Conservation (phyloP, 352 stramenopile genomes). For the Pythium sukuiense region DNA sequence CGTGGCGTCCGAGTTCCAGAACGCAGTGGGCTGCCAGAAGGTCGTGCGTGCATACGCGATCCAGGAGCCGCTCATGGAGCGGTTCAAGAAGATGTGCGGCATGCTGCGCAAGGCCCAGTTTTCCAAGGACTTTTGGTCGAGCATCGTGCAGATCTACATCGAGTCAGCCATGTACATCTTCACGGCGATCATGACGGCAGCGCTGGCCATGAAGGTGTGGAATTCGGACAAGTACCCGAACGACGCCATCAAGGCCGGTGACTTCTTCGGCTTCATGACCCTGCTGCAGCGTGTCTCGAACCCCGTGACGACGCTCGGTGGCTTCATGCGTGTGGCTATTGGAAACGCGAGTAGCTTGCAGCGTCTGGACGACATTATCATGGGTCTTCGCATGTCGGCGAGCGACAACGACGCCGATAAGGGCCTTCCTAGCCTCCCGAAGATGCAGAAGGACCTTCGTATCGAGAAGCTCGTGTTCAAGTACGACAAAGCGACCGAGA, state of each 20-base stretch:
- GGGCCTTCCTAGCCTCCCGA: slow-evolving; percentile 67
- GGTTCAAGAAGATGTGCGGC: slow-evolving; percentile 67
- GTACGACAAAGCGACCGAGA: slow-evolving; percentile 84
- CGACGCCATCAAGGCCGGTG: slow-evolving; percentile 58
- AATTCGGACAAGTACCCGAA: slow-evolving; percentile 29
- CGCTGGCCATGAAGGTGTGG: slow-evolving; percentile 85
- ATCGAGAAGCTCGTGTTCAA: slow-evolving; percentile 85
- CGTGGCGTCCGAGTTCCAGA: slow-evolving; percentile 86
- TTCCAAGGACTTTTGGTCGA: slow-evolving; percentile 89
- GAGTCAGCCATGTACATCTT: slow-evolving; percentile 91
- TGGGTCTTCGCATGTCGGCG: slow-evolving; percentile 46
- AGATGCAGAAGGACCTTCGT: slow-evolving; percentile 82
- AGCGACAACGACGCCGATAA: slow-evolving; percentile 41
- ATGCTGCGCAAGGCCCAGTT: slow-evolving; percentile 83
- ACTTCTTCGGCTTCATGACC: slow-evolving; percentile 87
- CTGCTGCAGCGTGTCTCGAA: slow-evolving; percentile 78
- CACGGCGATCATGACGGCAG: slow-evolving; percentile 83
- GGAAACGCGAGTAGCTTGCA: slow-evolving; percentile 86
- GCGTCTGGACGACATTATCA: slow-evolving; percentile 84
- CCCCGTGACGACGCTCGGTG: slow-evolving; percentile 78
- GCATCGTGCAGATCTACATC: slow-evolving; percentile 90
- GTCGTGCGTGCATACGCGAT: slow-evolving; percentile 86
- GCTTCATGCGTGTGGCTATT: slow-evolving; percentile 90
- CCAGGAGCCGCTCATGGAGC: slow-evolving; percentile 71
- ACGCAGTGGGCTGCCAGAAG: slow-evolving; percentile 84